Evolutionary conservation across 2,329 filamentous ascomycete genomes (phyloP), one percentile per base, ranked within the genome.

Genomic region (Coniochaeta ligniaria): DNA sequence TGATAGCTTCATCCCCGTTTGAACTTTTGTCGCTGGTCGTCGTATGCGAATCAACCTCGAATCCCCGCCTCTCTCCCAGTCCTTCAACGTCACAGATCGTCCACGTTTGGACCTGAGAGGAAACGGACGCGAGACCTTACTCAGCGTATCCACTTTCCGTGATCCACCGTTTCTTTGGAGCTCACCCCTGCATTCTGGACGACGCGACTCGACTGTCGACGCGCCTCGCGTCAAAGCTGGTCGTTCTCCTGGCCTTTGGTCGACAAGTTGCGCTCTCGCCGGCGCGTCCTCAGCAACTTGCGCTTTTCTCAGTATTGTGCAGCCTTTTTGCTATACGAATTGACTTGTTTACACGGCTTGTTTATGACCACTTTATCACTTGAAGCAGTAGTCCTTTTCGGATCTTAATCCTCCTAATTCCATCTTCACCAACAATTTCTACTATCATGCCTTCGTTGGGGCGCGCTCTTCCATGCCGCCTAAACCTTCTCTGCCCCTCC

Each of bases 401-500:
- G 38, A 50, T 33, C 57, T 50, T 52, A 28, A 31, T 31, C 47
- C 47, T 52, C 28, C 57, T 52, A 52, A 28, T 52, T 17, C 47
- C 24, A 28, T 52, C 24, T 3, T 22, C 47, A 52, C 47, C 47
- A 31, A 52, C 14, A 52, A 52, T 22, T 22, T 52, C 54, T 24
- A 57, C 63, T 73, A 74, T 70, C 66, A 75, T 75, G 73, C 72
- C 67, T 71, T 70, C 65, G 66, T 67, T 68, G 68, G 65, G 65
- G 66, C 64, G 64, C 65, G 66, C 62, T 67, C 68, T 71, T 69
- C 66, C 68, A 75, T 75, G 73, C 71, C 72, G 70, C 67, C 69
- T 64, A 65, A 70, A 69, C 69, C 71, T 69, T 70, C 68, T 69
- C 70, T 70, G 68, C 70, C 71, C 69, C 66, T 67, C 57, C 69